These are phyloP conservation scores for Bassia scoparia DNA, from an alignment of 148 eudicot species.

Conservation along the genomic window DNA sequence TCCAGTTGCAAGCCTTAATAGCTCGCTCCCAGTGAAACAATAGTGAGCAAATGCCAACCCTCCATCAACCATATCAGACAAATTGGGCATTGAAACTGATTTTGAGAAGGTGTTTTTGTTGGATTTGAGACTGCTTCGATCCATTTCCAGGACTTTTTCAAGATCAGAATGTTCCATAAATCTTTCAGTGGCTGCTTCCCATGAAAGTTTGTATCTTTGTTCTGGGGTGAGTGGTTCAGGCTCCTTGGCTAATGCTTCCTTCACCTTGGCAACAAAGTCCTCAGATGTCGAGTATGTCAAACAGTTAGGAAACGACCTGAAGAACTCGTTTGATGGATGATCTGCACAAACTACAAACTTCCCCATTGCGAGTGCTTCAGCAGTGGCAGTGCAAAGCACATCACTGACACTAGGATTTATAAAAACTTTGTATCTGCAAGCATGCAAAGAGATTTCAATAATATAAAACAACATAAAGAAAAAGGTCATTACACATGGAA, in stretches of 20 bases:
- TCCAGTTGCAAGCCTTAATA: conserved; percentile 80
- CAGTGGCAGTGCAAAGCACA: conserved; percentile 97
- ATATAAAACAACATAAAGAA: background rate
- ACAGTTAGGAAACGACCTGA: conserved; percentile 88
- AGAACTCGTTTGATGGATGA: conserved; percentile 94
- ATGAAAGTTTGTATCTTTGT: conserved; percentile 70
- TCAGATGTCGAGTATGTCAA: conserved; percentile 76
- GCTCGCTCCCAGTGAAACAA: conserved; percentile 71
- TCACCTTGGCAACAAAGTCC: conserved; percentile 70
- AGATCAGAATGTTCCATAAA: conserved; percentile 87
- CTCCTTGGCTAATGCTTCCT: conserved; percentile 77
- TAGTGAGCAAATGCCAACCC: conserved; percentile 90
- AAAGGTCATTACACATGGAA: background rate
- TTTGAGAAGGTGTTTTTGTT: conserved; percentile 35
- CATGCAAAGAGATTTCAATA: background rate
- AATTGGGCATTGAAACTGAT: conserved; percentile 64
- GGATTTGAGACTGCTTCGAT: conserved; percentile 15
- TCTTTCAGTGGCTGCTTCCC: conserved; percentile 98
- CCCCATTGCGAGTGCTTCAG: conserved; percentile 99
- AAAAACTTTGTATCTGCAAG: conserved; percentile 87
- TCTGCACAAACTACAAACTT: conserved; percentile 97
- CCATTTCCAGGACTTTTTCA: conserved; percentile 44
- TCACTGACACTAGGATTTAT: conserved; percentile 93
- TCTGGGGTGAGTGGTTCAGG: conserved; percentile 85
- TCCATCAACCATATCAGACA: conserved; percentile 74